Evolutionary conservation across 805 yeast species (phyloP).

Genomic region (Teunomyces pallodes): DNA sequence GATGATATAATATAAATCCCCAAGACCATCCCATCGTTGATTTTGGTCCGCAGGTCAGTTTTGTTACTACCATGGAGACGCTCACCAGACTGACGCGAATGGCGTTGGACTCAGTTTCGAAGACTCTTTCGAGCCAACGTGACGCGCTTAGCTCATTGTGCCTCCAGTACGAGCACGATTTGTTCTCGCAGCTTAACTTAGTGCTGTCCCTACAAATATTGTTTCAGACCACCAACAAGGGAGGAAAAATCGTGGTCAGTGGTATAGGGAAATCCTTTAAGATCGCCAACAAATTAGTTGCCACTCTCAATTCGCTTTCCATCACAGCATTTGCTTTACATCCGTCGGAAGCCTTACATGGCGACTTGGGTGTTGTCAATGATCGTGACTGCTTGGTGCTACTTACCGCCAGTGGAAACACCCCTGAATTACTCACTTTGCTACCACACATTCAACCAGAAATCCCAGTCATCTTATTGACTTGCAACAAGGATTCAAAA

Average conservation of each 20-base stretch:
- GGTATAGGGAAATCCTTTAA: slow-evolving; percentile 87
- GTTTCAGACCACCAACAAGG: slow-evolving; percentile 20
- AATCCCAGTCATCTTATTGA: slow-evolving; percentile 58
- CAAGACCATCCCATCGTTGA: neutral
- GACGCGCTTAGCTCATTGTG: slow-evolving; percentile 47
- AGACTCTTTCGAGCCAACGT: slow-evolving; percentile 45
- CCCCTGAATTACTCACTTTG: slow-evolving; percentile 67
- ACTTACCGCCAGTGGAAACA: slow-evolving; percentile 78
- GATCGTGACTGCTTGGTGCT: slow-evolving; percentile 56
- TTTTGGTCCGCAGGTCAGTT: neutral
- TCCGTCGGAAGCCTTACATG: slow-evolving; percentile 88
- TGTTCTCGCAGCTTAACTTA: slow-evolving; percentile 45
- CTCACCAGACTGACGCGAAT: neutral
- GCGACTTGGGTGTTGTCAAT: slow-evolving; percentile 74
- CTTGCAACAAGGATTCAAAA: slow-evolving; percentile 58
- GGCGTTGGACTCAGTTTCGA: slow-evolving; percentile 34
- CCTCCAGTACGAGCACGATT: slow-evolving; percentile 44
- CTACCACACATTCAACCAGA: slow-evolving; percentile 54
- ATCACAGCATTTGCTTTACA: slow-evolving; percentile 67
- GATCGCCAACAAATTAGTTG: slow-evolving; percentile 74
- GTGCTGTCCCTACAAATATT: slow-evolving; percentile 42
- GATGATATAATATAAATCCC: neutral
- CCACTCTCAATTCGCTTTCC: slow-evolving; percentile 79
- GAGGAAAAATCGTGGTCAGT: slow-evolving; percentile 71
- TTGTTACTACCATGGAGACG: neutral